Evolutionary conservation across 805 yeast species (phyloP), one percentile per base, ranked within the genome.

Genomic region (Lachancea thermotolerans): DNA sequence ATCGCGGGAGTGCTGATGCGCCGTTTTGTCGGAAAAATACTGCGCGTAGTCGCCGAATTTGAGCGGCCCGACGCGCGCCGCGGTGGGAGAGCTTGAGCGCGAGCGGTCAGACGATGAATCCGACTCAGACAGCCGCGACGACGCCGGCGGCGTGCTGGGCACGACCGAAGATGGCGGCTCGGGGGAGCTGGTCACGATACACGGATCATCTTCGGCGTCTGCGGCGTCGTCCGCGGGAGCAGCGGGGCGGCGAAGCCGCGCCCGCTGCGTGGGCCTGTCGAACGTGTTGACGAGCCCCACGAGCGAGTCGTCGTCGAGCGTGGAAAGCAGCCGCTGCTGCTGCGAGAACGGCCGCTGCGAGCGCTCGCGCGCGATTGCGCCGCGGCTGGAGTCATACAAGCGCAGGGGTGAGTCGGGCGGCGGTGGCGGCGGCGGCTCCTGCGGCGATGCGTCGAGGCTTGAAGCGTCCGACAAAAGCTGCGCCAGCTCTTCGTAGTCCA

Each of bases 1-100:
- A 47, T 62, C 61, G 37, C 55, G 56, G 41, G 37, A 62, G 34
- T 15, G 50, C 48, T 51, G 66, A 44, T 51, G 53, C 5, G 37
- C 37, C 30, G 46, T 49, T 43, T 62, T 62, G 40, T 57, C 57
- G 10, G 47, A 42, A 45, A 59, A 58, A 35, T 61, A 59, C 14
- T 44, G 51, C 10, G 51, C 58, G 29, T 18, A 52, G 45, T 17
- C 49, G 46, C 11, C 54, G 37, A 39, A 44, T 16, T 34, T 35
- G 27, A n/a, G 33, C 15, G 14, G 35, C 6, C 35, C 35, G 10
- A 3, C n/a, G 9, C 10, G 35, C 21, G 39, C n/a, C n/a, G 38
- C 33, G 11, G 14, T 29, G 17, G 31, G 25, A 16, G 37, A 35
- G 37, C 18, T 17, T 31, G 34, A 12, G 9, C 4, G 34, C 25